Base-by-base conservation (phyloP, 169 alveolate species). In the Ichthyophthirius multifiliis region DNA sequence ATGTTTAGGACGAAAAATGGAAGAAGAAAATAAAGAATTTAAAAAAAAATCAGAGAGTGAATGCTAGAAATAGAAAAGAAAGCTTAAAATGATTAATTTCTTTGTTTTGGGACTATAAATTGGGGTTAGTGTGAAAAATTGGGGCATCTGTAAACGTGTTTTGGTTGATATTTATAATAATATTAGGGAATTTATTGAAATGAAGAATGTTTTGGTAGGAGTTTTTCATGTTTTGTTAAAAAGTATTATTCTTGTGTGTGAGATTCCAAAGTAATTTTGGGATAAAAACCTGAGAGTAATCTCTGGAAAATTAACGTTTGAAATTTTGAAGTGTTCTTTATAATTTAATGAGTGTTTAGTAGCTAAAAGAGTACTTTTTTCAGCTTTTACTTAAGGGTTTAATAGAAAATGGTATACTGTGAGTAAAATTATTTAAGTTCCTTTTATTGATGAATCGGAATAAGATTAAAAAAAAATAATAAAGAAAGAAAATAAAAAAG, bases 381-480 rank as follows among this genome's bases (percentile, higher is more conserved):
- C 85, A 6, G 75, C 43, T 23, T 34, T n/a, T n/a, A n/a, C 64
- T 2, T 30, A 79, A 34, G 9, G 23, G 12, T 79, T 79, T 31
- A 65, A 67, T 27, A 67, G 85, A 67, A 79, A 79, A 31, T 79
- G 85, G 85, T 79, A 79, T 67, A 37, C 75, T 4, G 62, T 79
- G 16, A 31, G 78, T 35, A 65, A 79, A 37, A 65, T 79, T 1
- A 65, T 65, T 31, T 39, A 31, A 48, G 78, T 79, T n/a, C n/a
- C n/a, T n/a, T n/a, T n/a, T 13, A 34, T 46, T 20, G 39, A 64
- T 35, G 74, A 43, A 67, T 62, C 74, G 5, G 83, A 83, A 48
- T 84, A 73, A 16, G 75, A 81, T 6, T 75, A 80, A 80, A 87
- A 87, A 65, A 89, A 83, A n/a, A n/a, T n/a, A n/a, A n/a, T n/a